Base-by-base conservation (phyloP, 441 rosid genomes). In the Theobroma grandiflorum region DNA sequence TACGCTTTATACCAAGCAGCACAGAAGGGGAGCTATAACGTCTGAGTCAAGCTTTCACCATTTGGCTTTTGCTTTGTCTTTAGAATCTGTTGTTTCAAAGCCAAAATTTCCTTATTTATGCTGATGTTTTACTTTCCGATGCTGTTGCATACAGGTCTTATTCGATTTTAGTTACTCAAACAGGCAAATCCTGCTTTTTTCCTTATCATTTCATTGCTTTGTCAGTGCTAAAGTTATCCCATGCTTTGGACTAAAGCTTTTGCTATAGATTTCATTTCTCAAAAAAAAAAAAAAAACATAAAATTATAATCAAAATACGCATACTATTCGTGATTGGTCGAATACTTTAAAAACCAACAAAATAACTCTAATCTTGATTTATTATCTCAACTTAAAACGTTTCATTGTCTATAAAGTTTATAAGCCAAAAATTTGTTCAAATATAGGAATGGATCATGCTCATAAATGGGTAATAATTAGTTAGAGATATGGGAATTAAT, bases 231-330 rank as follows among this genome's bases (percentile, higher is more conserved):
- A 50, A 18, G 37, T n/a, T 40, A 62, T 74, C 71, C 69, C 33
- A 45, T 75, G 35, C 76, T 80, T 80, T 53, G 11, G 50, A 14
- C 16, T 45, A 65, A 82, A 78, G 79, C 31, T 22, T 26, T 78
- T 73, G 37, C 76, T 31, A 40, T 67, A 6, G 14, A 15, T 66
- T 50, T 65, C 26, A 18, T 1, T 15, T 20, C 11, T 49, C 10
- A 47, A 50, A 42, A 42, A 42, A 2, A 42, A 42, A 42, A 8
- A 42, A 42, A 42, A 2, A 42, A 42, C 8, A 8, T 42, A 2
- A 42, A 8, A 4, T 42, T 42, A 42, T 42, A 3, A 42, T 42
- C 45, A 42, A 26, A 26, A 26, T 26, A 26, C 31, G 45, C 45
- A 42, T 42, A 42, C 45, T 42, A 42, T 42, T 5, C 8, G 45